Conservation (phyloP, 345 rosid species). For the Dipteronia dyeriana region DNA sequence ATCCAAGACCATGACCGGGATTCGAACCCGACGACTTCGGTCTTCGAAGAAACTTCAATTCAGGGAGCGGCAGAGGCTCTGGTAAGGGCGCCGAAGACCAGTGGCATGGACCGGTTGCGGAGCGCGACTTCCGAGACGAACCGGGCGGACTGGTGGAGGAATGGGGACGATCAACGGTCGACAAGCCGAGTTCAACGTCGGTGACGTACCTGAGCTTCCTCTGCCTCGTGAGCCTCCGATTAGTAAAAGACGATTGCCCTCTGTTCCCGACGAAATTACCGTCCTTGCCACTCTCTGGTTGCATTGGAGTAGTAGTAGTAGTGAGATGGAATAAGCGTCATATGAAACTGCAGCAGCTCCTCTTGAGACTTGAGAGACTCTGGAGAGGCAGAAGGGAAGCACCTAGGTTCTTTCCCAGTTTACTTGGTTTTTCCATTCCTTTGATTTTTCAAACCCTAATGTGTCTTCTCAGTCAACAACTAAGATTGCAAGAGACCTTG, state of each 20-base stretch:
- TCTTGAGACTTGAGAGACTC: background rate
- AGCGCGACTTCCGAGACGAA: constrained; percentile 24
- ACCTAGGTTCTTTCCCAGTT: constrained; percentile 27
- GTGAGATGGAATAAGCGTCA: constrained; percentile 17
- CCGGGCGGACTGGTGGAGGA: constrained; percentile 37
- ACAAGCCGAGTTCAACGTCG: constrained; percentile 45
- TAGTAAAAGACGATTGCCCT: constrained; percentile 16
- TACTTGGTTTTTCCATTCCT: constrained; percentile 18
- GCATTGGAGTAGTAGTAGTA: background rate
- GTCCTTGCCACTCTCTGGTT: constrained; percentile 8
- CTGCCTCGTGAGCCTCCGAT: constrained; percentile 46
- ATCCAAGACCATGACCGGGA: constrained; percentile 14
- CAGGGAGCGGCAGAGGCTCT: constrained; percentile 66
- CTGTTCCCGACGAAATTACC: constrained; percentile 10
- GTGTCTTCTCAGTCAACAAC: constrained; percentile 14
- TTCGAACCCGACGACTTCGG: constrained; percentile 22
- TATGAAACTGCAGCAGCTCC: constrained; percentile 14
- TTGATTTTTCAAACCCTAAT: background rate
- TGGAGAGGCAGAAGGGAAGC: constrained; percentile 16
- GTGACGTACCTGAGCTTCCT: constrained; percentile 53
- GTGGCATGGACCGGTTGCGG: constrained; percentile 29
- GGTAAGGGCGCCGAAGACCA: constrained; percentile 47
- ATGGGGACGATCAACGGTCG: constrained; percentile 12
- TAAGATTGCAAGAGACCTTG: constrained; percentile 7
- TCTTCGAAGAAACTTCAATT: constrained; percentile 13